phyloP scores from a whole-genome alignment of 2,329 filamentous ascomycete genomes.

The Penicillium sp. region DNA sequence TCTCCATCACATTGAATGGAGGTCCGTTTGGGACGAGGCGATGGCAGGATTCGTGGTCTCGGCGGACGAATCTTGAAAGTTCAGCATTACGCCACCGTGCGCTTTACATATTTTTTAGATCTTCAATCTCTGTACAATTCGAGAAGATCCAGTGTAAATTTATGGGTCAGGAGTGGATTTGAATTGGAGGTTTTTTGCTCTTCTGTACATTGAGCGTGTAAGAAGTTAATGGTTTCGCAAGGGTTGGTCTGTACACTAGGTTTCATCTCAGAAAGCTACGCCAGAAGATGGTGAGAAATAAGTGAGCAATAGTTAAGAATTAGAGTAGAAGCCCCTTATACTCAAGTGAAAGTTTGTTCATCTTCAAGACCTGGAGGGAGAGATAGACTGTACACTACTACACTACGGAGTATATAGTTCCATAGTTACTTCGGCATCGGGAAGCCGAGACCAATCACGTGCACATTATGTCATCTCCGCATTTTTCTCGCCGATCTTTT shows the following conservation, averaged over 20 bases:
- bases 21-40: conserved; percentile 37
- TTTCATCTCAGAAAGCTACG: neutral
- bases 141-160: neutral
- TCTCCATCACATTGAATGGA: conserved; percentile 33
- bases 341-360: neutral
- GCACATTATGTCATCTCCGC: conserved; percentile 19
- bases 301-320: no score
- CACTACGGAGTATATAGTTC: no score
- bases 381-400: neutral
- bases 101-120: neutral
- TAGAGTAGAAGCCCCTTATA: neutral
- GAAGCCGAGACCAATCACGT: conserved; percentile 5
- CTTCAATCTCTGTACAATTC: neutral
- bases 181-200: neutral
- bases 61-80: conserved; percentile 17
- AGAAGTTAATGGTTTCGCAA: neutral
- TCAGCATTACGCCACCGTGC: neutral
- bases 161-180: neutral
- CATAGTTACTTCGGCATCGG: conserved; percentile 4
- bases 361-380: neutral
- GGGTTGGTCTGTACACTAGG: neutral
- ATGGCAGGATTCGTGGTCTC: conserved; percentile 28
- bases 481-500: conserved; percentile 25
- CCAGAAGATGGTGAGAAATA: no score
- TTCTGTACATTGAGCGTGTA: neutral